Evolutionary conservation across 1,139 yeast species (phyloP), one percentile per base, ranked within the genome.

Genomic region (Kodamaea alishanica): DNA sequence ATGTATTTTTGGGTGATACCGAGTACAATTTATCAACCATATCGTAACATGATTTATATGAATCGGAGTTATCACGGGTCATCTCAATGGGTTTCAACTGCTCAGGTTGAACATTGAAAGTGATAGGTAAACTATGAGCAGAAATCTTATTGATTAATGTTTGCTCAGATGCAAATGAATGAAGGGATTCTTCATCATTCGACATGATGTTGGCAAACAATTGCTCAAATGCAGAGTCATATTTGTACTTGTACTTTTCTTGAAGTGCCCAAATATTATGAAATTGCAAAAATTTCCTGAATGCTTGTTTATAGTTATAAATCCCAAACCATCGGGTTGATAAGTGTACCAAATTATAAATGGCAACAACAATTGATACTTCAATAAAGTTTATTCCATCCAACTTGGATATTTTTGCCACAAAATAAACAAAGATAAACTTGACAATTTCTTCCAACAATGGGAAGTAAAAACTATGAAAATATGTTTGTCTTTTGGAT

Each of bases 1-100:
- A 62, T 0, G 74, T 67, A 39, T 67, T 66, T 38, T 56, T 65
- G 0, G 75, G 75, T 2, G 73, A 66, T 2, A 69, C 67, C 0
- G 73, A 63, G 42, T 67, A 68, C 30, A 67, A 48, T 39, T 58
- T 62, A 38, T 67, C 73, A 23, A 67, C 61, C 38, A 65, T 46
- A 24, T 57, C 54, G 35, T 56, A 55, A 38, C 62, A 55, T 6
- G 65, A 55, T 30, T 53, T 52, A 36, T 48, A 51, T 3, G 20
- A 15, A 8, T n/a, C 9, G 23, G 32, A 3, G 30, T 9, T 10
- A 20, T 11, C 26, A 28, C 8, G 26, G 27, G 10, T 25, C 25
- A 6, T 27, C 8, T 15, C n/a, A n/a, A 24, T 7, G 11, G 28
- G 32, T 5, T n/a, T 11, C n/a, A 25, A n/a, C 24, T 29, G 23